A percentile compares a stretch with the other conserved stretches of the same genome.
phyloP scores from a whole-genome alignment of 768 basidiomycete genomes.

The Hebeloma cylindrosporum region DNA sequence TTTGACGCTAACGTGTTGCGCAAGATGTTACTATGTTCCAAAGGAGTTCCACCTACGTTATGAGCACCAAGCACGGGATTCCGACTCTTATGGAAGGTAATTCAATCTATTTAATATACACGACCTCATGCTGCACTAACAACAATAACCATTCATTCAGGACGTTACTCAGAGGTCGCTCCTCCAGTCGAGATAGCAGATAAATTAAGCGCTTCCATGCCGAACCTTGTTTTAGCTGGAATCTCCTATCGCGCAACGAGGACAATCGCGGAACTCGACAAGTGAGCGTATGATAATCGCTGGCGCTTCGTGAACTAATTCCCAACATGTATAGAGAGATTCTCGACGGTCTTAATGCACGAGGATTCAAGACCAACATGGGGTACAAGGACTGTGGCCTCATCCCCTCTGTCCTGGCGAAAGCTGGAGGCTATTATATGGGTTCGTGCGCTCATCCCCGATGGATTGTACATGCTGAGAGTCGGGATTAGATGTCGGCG shows the following conservation, averaged over 20 bases:
- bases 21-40: conserved; percentile 61
- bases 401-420: conserved; percentile 45
- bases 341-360: conserved; percentile 54
- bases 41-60: conserved; percentile 57
- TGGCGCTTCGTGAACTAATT: background rate
- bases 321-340: conserved; percentile 19
- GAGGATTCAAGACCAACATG: conserved; percentile 55
- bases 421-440: conserved; percentile 69
- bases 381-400: conserved; percentile 56
- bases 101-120: background rate
- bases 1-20: background rate
- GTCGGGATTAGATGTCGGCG: conserved; percentile 47
- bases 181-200: conserved; percentile 55
- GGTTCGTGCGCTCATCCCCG: conserved; percentile 34
- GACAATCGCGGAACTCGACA: conserved; percentile 55
- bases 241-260: conserved; percentile 32
- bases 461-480: background rate
- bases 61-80: conserved; percentile 45
- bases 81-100: conserved; percentile 27
- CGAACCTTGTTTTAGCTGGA: conserved; percentile 34
- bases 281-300: conserved; percentile 31
- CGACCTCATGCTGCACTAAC: background rate
- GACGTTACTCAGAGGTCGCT: conserved; percentile 45
- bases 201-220: conserved; percentile 47
- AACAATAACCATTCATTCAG: conserved; percentile 16